Evolutionary conservation across 306 rosid species (phyloP).

Genomic region (Coriaria nepalensis): DNA sequence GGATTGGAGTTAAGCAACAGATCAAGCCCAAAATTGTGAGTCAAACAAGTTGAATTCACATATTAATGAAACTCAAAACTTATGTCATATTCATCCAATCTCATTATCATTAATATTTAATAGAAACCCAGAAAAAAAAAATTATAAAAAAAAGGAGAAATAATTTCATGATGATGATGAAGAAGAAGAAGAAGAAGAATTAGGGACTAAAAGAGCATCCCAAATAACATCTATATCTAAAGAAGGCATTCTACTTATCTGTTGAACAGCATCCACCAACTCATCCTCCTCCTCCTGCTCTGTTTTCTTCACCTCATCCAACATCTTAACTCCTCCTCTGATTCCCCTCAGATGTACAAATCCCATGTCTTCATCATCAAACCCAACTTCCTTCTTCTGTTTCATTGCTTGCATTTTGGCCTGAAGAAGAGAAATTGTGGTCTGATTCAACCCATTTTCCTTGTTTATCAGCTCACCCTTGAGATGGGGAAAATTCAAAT

Average conservation of each 20-base stretch:
- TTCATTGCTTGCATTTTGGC: conserved; percentile 45
- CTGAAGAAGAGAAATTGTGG: conserved; percentile 64
- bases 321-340: background rate
- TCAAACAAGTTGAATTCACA: too few species aligned
- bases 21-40: too few species aligned
- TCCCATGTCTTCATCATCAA: too few species aligned
- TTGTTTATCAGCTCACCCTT: conserved; percentile 38
- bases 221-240: conserved; percentile 78
- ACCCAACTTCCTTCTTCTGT: too few species aligned
- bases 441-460: conserved; percentile 50
- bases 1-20: too few species aligned
- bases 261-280: conserved; percentile 45
- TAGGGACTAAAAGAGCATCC: conserved; percentile 65
- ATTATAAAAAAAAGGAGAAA: too few species aligned
- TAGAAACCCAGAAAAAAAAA: too few species aligned
- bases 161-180: too few species aligned
- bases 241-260: conserved; percentile 73
- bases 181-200: conserved; percentile 8
- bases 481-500: conserved; percentile 65
- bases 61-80: too few species aligned
- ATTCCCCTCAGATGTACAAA: background rate
- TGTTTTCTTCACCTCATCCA: background rate
- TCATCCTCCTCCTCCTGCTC: background rate
- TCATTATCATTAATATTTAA: too few species aligned
- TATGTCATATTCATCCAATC: too few species aligned